Conservation (phyloP, 805 yeast genomes). For the Alloascoidea africana region DNA sequence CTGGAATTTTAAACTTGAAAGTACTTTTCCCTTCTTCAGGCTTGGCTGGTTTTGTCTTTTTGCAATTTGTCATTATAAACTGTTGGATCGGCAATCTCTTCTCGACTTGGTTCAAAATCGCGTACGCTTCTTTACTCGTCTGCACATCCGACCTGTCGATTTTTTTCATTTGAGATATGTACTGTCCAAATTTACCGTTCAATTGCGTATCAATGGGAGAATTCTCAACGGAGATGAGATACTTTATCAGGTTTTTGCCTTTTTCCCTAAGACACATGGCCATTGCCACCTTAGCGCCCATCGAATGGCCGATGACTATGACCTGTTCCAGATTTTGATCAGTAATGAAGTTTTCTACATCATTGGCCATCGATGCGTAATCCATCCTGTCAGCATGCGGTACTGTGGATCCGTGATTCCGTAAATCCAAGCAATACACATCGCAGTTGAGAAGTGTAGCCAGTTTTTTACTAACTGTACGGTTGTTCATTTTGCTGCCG, state of each 20-base stretch:
- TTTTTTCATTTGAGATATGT: constrained; percentile 44
- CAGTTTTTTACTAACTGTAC: constrained; percentile 57
- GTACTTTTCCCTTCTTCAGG: constrained; percentile 17
- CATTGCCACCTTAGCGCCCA: constrained; percentile 92
- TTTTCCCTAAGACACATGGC: constrained; percentile 55
- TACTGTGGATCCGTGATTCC: constrained; percentile 92
- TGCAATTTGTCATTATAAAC: constrained; percentile 60
- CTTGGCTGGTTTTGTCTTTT: constrained; percentile 27
- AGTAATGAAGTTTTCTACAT: constrained; percentile 58
- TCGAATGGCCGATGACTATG: constrained; percentile 25
- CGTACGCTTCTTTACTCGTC: constrained; percentile 53
- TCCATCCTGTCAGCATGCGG: constrained; percentile 64
- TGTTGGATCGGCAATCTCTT: constrained; percentile 46
- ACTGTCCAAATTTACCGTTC: constrained; percentile 45
- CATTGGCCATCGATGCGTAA: constrained; percentile 72
- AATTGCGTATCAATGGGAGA: constrained; percentile 64
- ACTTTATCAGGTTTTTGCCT: constrained; percentile 41
- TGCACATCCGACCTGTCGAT: constrained; percentile 33
- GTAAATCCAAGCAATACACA: constrained; percentile 56
- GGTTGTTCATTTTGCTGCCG: constrained; percentile 70
- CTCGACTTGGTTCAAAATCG: constrained; percentile 47
- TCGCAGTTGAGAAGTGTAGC: constrained; percentile 33
- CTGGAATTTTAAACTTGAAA: constrained; percentile 46
- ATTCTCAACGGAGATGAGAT: constrained; percentile 72
- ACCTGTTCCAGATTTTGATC: constrained; percentile 22